Conservation (phyloP, 2,329 filamentous ascomycete genomes). For the Thermoascus crustaceus region DNA sequence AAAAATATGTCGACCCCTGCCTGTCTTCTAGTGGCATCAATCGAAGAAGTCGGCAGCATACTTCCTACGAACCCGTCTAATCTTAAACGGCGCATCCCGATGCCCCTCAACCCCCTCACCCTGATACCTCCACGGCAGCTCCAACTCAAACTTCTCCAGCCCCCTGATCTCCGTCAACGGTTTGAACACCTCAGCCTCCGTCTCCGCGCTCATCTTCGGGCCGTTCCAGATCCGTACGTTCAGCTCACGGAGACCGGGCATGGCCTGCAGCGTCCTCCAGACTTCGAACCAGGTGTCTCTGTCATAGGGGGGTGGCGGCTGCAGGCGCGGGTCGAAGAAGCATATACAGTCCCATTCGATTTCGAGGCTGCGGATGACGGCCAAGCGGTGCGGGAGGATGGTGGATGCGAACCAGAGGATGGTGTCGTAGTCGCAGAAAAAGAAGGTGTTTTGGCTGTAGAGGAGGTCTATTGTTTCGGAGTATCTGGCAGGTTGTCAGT, state of each 20-base stretch:
- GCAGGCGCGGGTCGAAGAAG: not conserved
- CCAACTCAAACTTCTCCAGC: constrained; percentile 2
- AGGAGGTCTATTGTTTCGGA: constrained; percentile 7
- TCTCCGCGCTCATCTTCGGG: not conserved
- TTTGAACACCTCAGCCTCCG: not conserved
- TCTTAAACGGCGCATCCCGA: not conserved
- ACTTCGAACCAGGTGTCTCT: constrained; percentile 1
- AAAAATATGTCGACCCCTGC: too few relatives aligned
- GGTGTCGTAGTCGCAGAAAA: constrained; percentile 6
- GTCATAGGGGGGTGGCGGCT: constrained; percentile 2
- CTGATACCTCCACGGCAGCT: constrained; percentile 1
- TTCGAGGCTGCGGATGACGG: constrained; percentile 1
- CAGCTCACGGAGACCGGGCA: constrained; percentile 1
- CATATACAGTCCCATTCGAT: constrained; percentile 3
- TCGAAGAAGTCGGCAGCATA: not conserved
- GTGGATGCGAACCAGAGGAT: constrained; percentile 4
- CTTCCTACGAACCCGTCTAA: not conserved
- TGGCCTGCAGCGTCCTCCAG: not conserved
- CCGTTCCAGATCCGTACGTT: constrained; percentile 3
- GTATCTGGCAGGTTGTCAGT: constrained; percentile 2
- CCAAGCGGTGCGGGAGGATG: constrained; percentile 1
- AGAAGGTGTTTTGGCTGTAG: constrained; percentile 6
- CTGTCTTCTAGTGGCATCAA: not conserved
- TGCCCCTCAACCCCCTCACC: not conserved
- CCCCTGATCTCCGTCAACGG: not conserved